Evolutionary conservation across 768 basidiomycete species (phyloP), one percentile per base, ranked within the genome.

Genomic region (Boletus barrowsii): DNA sequence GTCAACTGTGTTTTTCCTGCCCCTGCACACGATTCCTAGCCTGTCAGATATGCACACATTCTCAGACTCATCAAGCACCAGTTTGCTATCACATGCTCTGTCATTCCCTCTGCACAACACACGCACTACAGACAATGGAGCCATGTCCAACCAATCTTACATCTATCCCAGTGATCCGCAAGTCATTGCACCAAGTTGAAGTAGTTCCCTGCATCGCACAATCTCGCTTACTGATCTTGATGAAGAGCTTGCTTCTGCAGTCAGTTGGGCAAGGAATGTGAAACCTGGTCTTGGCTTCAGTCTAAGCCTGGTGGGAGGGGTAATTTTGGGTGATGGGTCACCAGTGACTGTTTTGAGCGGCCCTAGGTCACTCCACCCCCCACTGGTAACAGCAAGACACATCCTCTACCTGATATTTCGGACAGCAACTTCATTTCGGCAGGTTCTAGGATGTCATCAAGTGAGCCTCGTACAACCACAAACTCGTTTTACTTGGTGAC

Each of bases 191-290:
- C 84, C 87, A 4, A 83, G 84, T 51, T 76, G 83, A 35, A 82
- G 81, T 61, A 80, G 79, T 53, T 80, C 78, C 1, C 58, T 83
- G 24, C 73, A 83, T 36, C 74, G 87, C 41, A 88, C 86, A n/a
- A 86, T 81, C 42, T 91, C 87, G 0, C 77, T 88, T 73, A 86
- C 86, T 0, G 90, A 92, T 62, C 73, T 93, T n/a, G 88, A 76
- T 69, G 74, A 82, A 52, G 85, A 79, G 51, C 83, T 77, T 44
- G 77, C 73, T 36, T 74, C 73, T 22, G 80, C 73, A 20, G 65
- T 78, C 44, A 70, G 71, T 51, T 72, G 72, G 40, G 77, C 73
- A 30, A 72, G 76, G 46, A 73, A 71, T 32, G 69, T 73, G 11
- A 69, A 74, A 35, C 73, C 74, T 41, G 56, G 83, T 62, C 57